Evolutionary conservation across 1,284 basidiomycete genomes (phyloP).

Genomic region (Inonotus hispidus): DNA sequence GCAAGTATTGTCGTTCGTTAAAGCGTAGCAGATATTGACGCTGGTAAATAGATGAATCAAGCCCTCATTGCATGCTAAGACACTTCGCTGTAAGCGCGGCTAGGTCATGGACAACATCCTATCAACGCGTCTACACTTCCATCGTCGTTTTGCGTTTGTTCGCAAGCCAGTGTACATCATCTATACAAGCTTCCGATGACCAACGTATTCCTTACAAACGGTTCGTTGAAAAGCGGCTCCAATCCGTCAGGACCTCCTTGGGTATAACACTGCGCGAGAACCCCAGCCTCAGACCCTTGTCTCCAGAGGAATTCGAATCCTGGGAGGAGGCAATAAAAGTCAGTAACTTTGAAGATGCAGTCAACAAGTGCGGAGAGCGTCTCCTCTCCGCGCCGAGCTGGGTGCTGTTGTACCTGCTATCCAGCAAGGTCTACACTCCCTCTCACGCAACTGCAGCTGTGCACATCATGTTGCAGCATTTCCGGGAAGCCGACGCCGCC

Average conservation of each 20-base stretch:
- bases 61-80: slow-evolving; percentile 11
- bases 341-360: slow-evolving; percentile 31
- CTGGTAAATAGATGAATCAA: slow-evolving; percentile 4
- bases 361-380: slow-evolving; percentile 23
- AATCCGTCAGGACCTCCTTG: slow-evolving; percentile 1
- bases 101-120: not conserved
- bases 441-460: slow-evolving; percentile 36
- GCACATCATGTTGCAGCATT: slow-evolving; percentile 34
- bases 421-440: slow-evolving; percentile 40
- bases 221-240: slow-evolving; percentile 5
- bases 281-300: not conserved
- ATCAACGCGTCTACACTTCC: not conserved
- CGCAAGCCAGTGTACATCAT: not conserved
- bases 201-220: slow-evolving; percentile 21
- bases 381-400: slow-evolving; percentile 31
- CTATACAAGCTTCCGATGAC: not conserved
- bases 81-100: slow-evolving; percentile 1
- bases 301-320: slow-evolving; percentile 6
- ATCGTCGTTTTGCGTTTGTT: not conserved
- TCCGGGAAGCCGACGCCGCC: slow-evolving; percentile 28
- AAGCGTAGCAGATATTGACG: too few relatives aligned
- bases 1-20: not conserved
- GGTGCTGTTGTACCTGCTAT: slow-evolving; percentile 47
- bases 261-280: not conserved
- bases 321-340: slow-evolving; percentile 35